These are phyloP conservation scores for Kodamaea sagamina DNA, from an alignment of 805 yeast genomes.

Conservation along the genomic window DNA sequence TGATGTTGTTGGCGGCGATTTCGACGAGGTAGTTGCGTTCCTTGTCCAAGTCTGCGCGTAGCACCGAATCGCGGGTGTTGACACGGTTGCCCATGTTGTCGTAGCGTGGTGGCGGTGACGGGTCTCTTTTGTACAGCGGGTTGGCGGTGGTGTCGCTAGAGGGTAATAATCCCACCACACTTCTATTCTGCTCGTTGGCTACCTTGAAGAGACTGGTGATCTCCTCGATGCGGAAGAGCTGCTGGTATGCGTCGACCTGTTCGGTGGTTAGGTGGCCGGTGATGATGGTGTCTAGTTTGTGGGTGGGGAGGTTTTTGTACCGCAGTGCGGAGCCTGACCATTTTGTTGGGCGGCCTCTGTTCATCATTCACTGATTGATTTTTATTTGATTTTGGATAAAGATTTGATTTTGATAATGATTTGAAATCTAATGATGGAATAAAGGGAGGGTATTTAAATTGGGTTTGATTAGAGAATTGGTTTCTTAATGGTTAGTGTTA, in stretches of 20 bases:
- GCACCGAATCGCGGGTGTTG: conserved; percentile 78
- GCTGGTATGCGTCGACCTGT: conserved; percentile 74
- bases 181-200: conserved; percentile 27
- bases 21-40: conserved; percentile 84
- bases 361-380: conserved; percentile 2
- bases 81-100: conserved; percentile 80
- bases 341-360: conserved; percentile 23
- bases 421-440: no score
- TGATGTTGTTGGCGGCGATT: conserved; percentile 67
- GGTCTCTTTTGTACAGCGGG: conserved; percentile 54
- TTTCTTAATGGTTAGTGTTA: no score
- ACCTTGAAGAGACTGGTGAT: conserved; percentile 57
- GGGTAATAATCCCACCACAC: conserved; percentile 53
- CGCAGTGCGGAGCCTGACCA: conserved; percentile 38
- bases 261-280: conserved; percentile 56
- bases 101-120: conserved; percentile 92
- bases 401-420: not conserved
- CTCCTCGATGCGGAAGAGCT: conserved; percentile 75
- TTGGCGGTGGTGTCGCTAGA: conserved; percentile 26
- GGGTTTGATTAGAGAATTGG: not conserved
- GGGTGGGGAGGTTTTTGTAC: conserved; percentile 23
- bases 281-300: conserved; percentile 35
- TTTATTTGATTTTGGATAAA: not conserved
- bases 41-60: conserved; percentile 61
- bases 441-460: no score